Evolutionary conservation across 805 yeast genomes (phyloP).

Genomic region (Ogataea zsoltii): DNA sequence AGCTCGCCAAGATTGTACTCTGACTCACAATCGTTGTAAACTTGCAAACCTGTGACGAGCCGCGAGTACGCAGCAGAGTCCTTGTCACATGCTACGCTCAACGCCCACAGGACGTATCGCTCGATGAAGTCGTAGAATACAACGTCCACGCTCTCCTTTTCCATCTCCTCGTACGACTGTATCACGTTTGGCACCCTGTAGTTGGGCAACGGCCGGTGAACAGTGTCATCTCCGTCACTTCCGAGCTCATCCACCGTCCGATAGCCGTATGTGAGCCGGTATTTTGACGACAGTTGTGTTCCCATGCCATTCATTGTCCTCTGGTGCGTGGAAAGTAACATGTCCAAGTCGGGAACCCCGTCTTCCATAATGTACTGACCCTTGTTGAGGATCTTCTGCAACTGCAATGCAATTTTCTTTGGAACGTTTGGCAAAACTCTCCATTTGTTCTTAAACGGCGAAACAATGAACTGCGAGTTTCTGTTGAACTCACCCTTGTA

Average conservation of each 20-base stretch:
- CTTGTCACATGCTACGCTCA: constrained; percentile 23
- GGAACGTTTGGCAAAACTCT: constrained; percentile 60
- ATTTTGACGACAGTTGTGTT: constrained; percentile 3
- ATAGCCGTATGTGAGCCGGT: constrained; percentile 58
- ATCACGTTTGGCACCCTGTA: constrained; percentile 80
- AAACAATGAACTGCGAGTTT: constrained; percentile 78
- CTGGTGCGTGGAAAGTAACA: constrained; percentile 28
- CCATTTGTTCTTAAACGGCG: constrained; percentile 88
- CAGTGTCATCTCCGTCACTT: constrained; percentile 80
- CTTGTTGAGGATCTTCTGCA: constrained; percentile 59
- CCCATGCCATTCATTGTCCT: constrained; percentile 16
- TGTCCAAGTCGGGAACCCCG: constrained; percentile 6
- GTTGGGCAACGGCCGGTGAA: constrained; percentile 58
- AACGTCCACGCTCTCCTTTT: constrained; percentile 52
- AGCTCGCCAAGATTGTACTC: constrained; percentile 47
- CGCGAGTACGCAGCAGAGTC: constrained; percentile 15
- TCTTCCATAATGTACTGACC: constrained; percentile 39
- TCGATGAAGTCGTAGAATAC: constrained; percentile 79
- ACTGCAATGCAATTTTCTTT: constrained; percentile 49
- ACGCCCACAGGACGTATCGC: constrained; percentile 27
- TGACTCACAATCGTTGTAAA: constrained; percentile 35
- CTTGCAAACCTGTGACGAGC: constrained; percentile 12
- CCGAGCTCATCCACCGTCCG: constrained; percentile 86
- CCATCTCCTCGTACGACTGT: constrained; percentile 44
- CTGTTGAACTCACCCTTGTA: constrained; percentile 80